Conservation (phyloP, 257 asterid species). For the Catharanthus roseus region DNA sequence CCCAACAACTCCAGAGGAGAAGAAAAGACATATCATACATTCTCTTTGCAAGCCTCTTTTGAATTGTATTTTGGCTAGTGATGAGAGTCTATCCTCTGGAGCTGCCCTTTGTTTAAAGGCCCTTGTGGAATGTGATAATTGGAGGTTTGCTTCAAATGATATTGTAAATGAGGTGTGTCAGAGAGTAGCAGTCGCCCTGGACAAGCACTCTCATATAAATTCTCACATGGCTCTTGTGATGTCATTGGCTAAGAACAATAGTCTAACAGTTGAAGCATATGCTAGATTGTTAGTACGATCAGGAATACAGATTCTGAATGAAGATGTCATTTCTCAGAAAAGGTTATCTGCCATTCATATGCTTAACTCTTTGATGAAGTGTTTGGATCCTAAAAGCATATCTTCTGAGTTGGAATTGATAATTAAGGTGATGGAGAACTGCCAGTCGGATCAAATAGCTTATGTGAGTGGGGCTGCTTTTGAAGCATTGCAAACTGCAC, state of each 20-base stretch:
- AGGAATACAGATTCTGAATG: slow-evolving; percentile 56
- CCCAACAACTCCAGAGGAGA: slow-evolving; percentile 67
- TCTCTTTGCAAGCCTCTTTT: slow-evolving; percentile 79
- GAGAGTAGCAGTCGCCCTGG: slow-evolving; percentile 80
- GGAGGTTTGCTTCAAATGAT: slow-evolving; percentile 83
- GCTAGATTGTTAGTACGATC: slow-evolving; percentile 62
- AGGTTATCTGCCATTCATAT: slow-evolving; percentile 79
- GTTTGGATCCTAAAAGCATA: slow-evolving; percentile 72
- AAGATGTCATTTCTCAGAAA: slow-evolving; percentile 72
- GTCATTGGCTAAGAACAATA: slow-evolving; percentile 76
- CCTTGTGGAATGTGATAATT: slow-evolving; percentile 84
- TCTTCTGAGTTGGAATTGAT: slow-evolving; percentile 59
- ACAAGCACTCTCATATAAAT: slow-evolving; percentile 66
- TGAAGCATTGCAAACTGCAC: slow-evolving; percentile 74
- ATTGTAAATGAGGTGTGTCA: slow-evolving; percentile 90
- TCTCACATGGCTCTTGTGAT: slow-evolving; percentile 77
- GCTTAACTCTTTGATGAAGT: slow-evolving; percentile 75
- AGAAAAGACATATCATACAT: slow-evolving; percentile 53
- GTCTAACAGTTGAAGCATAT: slow-evolving; percentile 83
- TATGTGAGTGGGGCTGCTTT: slow-evolving; percentile 89
- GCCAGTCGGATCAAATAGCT: slow-evolving; percentile 74
- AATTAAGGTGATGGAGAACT: slow-evolving; percentile 74
- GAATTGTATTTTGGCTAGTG: slow-evolving; percentile 75
- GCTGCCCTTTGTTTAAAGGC: slow-evolving; percentile 88
- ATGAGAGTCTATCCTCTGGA: slow-evolving; percentile 78